Evolutionary conservation across 106 monocot species (phyloP), one percentile per base, ranked within the genome.

Genomic region (Acorus calamus): DNA sequence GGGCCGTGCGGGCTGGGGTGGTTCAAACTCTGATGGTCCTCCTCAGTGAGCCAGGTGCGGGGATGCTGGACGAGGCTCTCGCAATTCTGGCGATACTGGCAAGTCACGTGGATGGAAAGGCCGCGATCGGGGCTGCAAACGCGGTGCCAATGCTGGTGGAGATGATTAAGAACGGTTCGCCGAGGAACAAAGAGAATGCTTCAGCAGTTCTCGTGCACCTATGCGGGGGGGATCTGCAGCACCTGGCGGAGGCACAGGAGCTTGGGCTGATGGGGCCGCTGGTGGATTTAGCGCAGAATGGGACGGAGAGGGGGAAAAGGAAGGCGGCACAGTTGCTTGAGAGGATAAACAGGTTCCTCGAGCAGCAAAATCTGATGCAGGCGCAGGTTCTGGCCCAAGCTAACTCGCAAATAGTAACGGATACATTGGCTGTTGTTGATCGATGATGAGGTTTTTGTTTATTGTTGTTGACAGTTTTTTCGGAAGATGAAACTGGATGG

Each of bases 151-250:
- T 78, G 13, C 78, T 93, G 6, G 80, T 93, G 52, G 80, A 78
- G n/a, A 50, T 82, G n/a, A 76, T 93, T 44, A 71, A 73, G 46
- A 76, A 69, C 65, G 77, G 85, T 5, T 82, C 82, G 42, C 71
- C 85, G 11, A 70, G 85, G 57, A 93, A 85, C 57, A 85, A 74
- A 58, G 88, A 88, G 68, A 88, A 85, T 76, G 88, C 92, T 51
- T 82, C 85, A 3, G 85, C 92, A 11, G 67, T 88, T 48, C 50
- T 93, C 56, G 71, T 88, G 47, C 75, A 85, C 45, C 63, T 93
- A 2, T 88, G 78, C 43, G 62, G 49, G 47, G 88, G 92, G 44
- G 82, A 88, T 73, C 75, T 75, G 57, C 81, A 84, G 58, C 73
- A 74, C 2, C 66, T 92, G 8, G 74, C 73, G 2, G 77, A 84